Evolutionary conservation across 768 basidiomycete species (phyloP), one percentile per base, ranked within the genome.

Genomic region (Arthromyces matolae): DNA sequence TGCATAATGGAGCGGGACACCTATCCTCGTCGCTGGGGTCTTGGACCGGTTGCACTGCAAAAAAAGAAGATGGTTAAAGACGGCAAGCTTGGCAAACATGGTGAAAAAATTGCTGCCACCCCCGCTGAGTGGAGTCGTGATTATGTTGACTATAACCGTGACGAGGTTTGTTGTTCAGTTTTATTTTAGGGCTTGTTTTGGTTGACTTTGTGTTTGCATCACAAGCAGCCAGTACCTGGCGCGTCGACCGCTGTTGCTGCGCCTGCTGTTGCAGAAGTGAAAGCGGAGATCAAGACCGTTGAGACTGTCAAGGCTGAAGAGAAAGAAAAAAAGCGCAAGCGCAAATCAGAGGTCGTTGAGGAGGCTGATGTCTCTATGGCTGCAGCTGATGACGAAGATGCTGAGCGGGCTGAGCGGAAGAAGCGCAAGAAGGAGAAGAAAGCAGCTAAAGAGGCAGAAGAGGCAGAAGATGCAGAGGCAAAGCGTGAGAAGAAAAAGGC

Each of bases 1-100:
- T 97, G 95, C 64, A 98, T 99, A 63, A 99, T 99, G 96, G 96
- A 98, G 66, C 86, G 95, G 29, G 96, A 99, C 67, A 89, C 92
- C 16, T 99, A 99, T 67, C 96, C 96, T 32, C 83, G 96, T 47
- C 83, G 94, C 53, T 98, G 96, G 96, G 96, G 96, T 41, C 80
- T 98, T 42, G 96, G 96, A n/a, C 96, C 96, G 18, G 82, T 94
- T 67, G 95, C 96, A 12, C 72, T 90, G 45, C 88, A 95, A 66
- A 98, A 98, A 79, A 99, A 98, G 76, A 96, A 95, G 68, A 76
- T 99, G 80, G 83, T 96, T 54, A 96, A 95, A 74, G 92, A 92
- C n/a, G 94, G 95, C 39, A 90, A 93, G 66, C 83, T 99, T 42
- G 89, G 93, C 60, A 98, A 92, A 70, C 88, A 93, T 64, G 96